phyloP scores from a whole-genome alignment of 108 stramenopile species.

The Nitzschia sp. region DNA sequence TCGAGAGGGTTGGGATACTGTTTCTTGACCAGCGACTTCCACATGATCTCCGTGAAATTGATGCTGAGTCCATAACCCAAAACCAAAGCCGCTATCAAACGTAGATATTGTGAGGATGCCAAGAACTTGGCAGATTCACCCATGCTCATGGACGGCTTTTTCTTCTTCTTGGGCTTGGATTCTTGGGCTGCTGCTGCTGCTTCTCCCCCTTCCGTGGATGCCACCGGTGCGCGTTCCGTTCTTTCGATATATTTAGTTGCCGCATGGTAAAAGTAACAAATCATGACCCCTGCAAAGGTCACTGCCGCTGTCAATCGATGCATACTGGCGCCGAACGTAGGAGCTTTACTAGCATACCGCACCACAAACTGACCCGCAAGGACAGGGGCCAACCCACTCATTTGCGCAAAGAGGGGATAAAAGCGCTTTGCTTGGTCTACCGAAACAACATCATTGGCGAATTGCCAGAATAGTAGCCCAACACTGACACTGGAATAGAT shows the following conservation, averaged over 20 bases:
- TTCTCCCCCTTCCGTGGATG: neutral
- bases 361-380: slow-evolving; percentile 89
- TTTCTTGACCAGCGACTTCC: slow-evolving; percentile 92
- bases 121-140: slow-evolving; percentile 83
- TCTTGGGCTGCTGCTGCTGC: neutral
- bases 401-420: slow-evolving; percentile 95
- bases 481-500: slow-evolving; percentile 93
- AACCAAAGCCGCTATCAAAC: slow-evolving; percentile 88
- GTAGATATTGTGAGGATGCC: slow-evolving; percentile 88
- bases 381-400: slow-evolving; percentile 91
- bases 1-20: slow-evolving; percentile 90
- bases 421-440: slow-evolving; percentile 92
- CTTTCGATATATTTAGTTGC: slow-evolving; percentile 60
- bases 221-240: slow-evolving; percentile 28
- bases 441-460: slow-evolving; percentile 93
- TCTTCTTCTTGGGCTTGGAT: slow-evolving; percentile 51
- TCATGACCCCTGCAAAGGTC: slow-evolving; percentile 77
- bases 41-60: slow-evolving; percentile 96
- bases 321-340: slow-evolving; percentile 73
- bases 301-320: slow-evolving; percentile 75
- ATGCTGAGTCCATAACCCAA: slow-evolving; percentile 94
- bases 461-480: slow-evolving; percentile 98
- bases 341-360: slow-evolving; percentile 73
- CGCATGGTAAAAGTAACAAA: slow-evolving; percentile 79
- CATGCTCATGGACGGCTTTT: slow-evolving; percentile 88